A percentile compares a stretch with the other conserved stretches of the same genome.
Evolutionary conservation across 495 filamentous ascomycete genomes (phyloP).

Genomic region (Neurospora sp.): DNA sequence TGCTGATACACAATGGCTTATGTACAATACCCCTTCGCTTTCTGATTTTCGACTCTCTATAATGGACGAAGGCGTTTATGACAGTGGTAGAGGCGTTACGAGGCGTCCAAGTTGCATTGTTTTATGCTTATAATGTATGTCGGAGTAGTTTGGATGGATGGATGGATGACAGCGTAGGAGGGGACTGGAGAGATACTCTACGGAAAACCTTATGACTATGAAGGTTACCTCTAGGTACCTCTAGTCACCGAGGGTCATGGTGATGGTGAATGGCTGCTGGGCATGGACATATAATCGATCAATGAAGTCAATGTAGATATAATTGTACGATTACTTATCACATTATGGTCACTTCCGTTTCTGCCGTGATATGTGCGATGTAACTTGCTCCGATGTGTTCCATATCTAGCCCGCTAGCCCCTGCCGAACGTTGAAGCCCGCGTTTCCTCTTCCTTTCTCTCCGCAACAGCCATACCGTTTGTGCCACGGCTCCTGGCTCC

Average conservation of each 20-base stretch:
- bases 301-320: not conserved
- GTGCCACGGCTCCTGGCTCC: too few species aligned
- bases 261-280: not conserved
- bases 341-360: not conserved
- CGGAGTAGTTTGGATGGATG: not conserved
- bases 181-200: not conserved
- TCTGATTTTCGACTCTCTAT: not conserved
- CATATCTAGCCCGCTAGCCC: too few species aligned
- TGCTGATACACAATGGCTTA: not conserved
- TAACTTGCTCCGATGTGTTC: too few species aligned
- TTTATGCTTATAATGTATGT: not conserved
- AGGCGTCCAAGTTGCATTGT: not conserved
- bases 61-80: not conserved
- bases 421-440: too few species aligned
- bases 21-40: not conserved
- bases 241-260: not conserved
- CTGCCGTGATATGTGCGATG: not conserved
- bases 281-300: not conserved
- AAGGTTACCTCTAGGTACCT: not conserved
- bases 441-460: too few species aligned
- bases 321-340: not conserved
- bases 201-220: not conserved
- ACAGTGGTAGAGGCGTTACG: not conserved
- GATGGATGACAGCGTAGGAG: not conserved
- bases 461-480: too few species aligned